Percentiles rank a stretch among this genome's conserved stretches.
These are phyloP conservation scores for Barnettozyma botsteinii DNA, from an alignment of 805 yeast species.

Conservation along the genomic window DNA sequence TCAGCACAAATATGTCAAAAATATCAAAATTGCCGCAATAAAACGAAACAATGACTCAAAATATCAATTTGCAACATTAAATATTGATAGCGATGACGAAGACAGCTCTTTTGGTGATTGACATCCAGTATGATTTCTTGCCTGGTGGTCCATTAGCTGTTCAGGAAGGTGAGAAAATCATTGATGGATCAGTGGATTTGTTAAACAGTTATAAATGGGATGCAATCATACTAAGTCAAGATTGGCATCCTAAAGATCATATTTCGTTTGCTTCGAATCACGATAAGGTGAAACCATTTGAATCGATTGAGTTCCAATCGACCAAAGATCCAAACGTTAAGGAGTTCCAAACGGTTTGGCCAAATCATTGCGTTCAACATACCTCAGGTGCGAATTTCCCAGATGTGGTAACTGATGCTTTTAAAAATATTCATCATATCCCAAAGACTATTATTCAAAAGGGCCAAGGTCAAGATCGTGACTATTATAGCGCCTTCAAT, in stretches of 20 bases:
- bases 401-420: constrained; percentile 34
- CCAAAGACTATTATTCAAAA: constrained; percentile 51
- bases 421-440: constrained; percentile 28
- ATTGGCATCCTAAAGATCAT: constrained; percentile 84
- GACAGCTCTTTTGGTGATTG: constrained; percentile 68
- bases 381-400: constrained; percentile 64
- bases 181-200: constrained; percentile 46
- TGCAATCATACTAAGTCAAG: constrained; percentile 67
- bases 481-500: constrained; percentile 80
- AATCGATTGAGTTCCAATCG: constrained; percentile 40
- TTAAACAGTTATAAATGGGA: constrained; percentile 49
- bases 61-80: no score
- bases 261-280: constrained; percentile 78
- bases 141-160: constrained; percentile 84
- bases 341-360: constrained; percentile 63
- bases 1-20: no score
- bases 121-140: constrained; percentile 81
- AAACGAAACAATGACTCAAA: neutral
- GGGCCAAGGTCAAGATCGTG: constrained; percentile 68
- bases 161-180: constrained; percentile 50
- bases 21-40: no score
- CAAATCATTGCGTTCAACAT: constrained; percentile 81
- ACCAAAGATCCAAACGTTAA: constrained; percentile 36
- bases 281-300: constrained; percentile 41
- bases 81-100: constrained; percentile 9